Evolutionary conservation across 768 basidiomycete species (phyloP), one percentile per base, ranked within the genome.

Genomic region (Sistotremastrum suecicum): DNA sequence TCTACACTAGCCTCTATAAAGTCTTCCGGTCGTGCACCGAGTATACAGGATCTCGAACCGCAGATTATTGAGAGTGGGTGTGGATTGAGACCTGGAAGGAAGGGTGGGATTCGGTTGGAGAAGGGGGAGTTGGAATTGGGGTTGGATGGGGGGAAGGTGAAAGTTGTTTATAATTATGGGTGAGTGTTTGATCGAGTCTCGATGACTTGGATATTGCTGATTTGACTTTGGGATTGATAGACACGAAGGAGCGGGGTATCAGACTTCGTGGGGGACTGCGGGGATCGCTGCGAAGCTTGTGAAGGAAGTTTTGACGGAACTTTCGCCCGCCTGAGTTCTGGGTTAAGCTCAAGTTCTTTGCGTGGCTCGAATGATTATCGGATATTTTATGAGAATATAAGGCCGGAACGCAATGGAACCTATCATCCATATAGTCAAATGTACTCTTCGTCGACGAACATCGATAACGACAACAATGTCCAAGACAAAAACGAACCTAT

Each of bases 121-220:
- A 37, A 42, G 1, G 59, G 53, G 4, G 30, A 36, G 42, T n/a
- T 54, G 11, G 20, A 12, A 37, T 37, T 9, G 37, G 12, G 9
- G 35, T 43, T 29, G 4, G 44, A 34, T 5, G 45, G 43, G 4
- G 39, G 42, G 29, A 41, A 30, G 38, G 37, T 57, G 1, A 50
- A 54, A 0, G 48, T 60, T 20, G 53, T 60, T 1, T 56, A 58
- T 41, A 55, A 60, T 41, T 60, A 60, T 43, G 59, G 59, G 48
- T 57, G 49, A 50, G 47, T 38, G 47, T 38, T 29, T 3, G 29
- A 30, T 46, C 12, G 12, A 35, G 1, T 10, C 33, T 11, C 28
- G 12, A 11, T 28, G 46, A 28, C 11, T 8, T 29, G 37, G 37
- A 38, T 9, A 9, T 37, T 37, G 37, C 9, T 12, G n/a, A 12